A percentile compares a stretch with the other conserved stretches of the same genome.
These are phyloP conservation scores for Mastigamoeba balamuthi DNA, from an alignment of 78 protist species.

Conservation along the genomic window DNA sequence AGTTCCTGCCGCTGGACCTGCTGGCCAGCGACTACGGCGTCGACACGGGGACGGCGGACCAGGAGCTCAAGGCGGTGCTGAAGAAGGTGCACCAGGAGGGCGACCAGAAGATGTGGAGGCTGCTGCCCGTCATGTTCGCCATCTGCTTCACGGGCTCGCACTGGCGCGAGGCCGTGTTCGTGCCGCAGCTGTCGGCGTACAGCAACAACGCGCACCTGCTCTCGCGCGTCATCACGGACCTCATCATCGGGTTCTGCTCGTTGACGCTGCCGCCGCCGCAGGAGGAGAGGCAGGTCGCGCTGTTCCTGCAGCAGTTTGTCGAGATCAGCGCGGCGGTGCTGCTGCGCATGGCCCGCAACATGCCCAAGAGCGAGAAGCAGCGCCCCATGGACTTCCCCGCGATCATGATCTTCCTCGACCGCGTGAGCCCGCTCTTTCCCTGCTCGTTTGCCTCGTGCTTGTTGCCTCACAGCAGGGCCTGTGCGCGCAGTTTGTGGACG, in stretches of 20 bases:
- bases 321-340: constrained; percentile 29
- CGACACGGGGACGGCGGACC: constrained; percentile 46
- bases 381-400: constrained; percentile 16
- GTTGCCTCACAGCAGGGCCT: too few species aligned
- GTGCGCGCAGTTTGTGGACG: constrained; percentile 17
- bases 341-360: constrained; percentile 5
- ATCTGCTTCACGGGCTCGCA: constrained; percentile 11
- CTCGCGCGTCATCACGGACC: constrained; percentile 11
- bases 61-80: constrained; percentile 34
- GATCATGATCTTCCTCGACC: background rate
- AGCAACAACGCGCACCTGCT: constrained; percentile 35
- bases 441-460: background rate
- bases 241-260: constrained; percentile 29
- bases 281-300: constrained; percentile 17
- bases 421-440: background rate
- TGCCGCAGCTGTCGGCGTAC: constrained; percentile 20
- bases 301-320: constrained; percentile 2
- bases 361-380: constrained; percentile 9
- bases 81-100: constrained; percentile 15
- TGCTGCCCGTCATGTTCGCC: constrained; percentile 42
- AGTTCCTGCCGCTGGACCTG: constrained; percentile 9
- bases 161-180: constrained; percentile 40
- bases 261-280: constrained; percentile 15
- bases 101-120: constrained; percentile 31
- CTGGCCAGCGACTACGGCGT: constrained; percentile 50